phyloP scores from a whole-genome alignment of 2,329 filamentous ascomycete genomes.

The Phialemonium atrogriseum region DNA sequence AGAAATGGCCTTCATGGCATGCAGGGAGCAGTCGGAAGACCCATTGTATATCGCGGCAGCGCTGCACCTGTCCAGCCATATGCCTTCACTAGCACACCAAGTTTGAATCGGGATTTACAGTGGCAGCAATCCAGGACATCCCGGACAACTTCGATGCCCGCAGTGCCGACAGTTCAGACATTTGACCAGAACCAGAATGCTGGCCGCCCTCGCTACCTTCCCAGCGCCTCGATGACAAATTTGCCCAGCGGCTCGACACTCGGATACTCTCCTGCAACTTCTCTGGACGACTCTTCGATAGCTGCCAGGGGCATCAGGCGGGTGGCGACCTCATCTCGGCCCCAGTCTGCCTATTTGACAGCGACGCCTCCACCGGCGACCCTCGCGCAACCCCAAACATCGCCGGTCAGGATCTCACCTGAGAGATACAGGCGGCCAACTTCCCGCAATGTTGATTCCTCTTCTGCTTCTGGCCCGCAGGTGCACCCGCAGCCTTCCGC shows the following conservation, averaged over 20 bases:
- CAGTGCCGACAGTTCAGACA: constrained; percentile 30
- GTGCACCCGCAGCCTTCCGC: constrained; percentile 26
- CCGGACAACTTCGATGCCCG: constrained; percentile 38
- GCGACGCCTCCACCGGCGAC: constrained; percentile 36
- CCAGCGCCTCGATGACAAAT: constrained; percentile 30
- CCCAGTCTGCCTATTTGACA: constrained; percentile 33
- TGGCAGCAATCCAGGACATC: constrained; percentile 43
- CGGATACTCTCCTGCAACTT: constrained; percentile 29
- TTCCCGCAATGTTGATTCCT: constrained; percentile 47
- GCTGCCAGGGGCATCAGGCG: constrained; percentile 32
- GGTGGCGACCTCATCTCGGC: constrained; percentile 28
- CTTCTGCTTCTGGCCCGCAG: constrained; percentile 21
- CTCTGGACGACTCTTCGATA: constrained; percentile 45
- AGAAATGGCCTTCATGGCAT: constrained; percentile 43
- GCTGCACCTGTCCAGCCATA: constrained; percentile 63
- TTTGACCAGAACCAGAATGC: constrained; percentile 24
- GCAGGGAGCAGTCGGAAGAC: constrained; percentile 32
- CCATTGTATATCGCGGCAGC: constrained; percentile 45
- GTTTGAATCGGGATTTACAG: constrained; percentile 44
- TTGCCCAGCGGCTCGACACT: constrained; percentile 28
- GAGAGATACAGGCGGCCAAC: constrained; percentile 73
- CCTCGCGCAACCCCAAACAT: constrained; percentile 45
- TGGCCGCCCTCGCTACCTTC: constrained; percentile 20
- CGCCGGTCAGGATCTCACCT: constrained; percentile 59
- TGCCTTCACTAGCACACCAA: constrained; percentile 66